These are phyloP conservation scores for Aureobasidium sp. DNA, from an alignment of 2,329 filamentous ascomycete species.

Conservation along the genomic window DNA sequence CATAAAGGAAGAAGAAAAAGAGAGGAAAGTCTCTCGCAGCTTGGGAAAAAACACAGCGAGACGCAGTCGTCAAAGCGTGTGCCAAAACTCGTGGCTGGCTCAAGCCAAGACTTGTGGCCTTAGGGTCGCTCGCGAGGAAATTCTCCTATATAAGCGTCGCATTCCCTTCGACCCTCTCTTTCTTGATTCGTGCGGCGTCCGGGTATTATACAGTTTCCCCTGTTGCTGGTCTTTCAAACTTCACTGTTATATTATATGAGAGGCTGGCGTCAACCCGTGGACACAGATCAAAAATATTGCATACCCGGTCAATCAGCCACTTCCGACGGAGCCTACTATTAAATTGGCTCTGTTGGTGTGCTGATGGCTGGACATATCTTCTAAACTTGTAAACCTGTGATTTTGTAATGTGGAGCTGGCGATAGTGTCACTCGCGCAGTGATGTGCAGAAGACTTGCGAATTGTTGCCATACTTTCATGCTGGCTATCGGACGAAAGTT, in stretches of 20 bases:
- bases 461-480: background rate
- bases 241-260: constrained; percentile 21
- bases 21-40: background rate
- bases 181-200: constrained; percentile 30
- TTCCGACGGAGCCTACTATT: constrained; percentile 25
- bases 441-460: background rate
- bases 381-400: background rate
- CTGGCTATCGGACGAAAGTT: background rate
- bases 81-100: background rate
- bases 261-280: constrained; percentile 27
- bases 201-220: constrained; percentile 27
- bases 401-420: background rate
- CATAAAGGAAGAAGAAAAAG: constrained; percentile 12
- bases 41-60: background rate
- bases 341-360: constrained; percentile 30
- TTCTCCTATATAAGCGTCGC: constrained; percentile 10
- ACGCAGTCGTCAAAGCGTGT: background rate
- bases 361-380: constrained; percentile 27
- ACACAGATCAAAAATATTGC: constrained; percentile 31
- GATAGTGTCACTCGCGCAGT: background rate
- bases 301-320: constrained; percentile 25
- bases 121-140: background rate
- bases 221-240: constrained; percentile 27
- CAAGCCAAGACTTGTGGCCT: background rate
- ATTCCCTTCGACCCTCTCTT: constrained; percentile 10